A percentile compares a stretch with the other conserved stretches of the same genome.
Conservation (phyloP, 371 early-diverging fungal genomes). For the Syncephalastrum monosporum region DNA sequence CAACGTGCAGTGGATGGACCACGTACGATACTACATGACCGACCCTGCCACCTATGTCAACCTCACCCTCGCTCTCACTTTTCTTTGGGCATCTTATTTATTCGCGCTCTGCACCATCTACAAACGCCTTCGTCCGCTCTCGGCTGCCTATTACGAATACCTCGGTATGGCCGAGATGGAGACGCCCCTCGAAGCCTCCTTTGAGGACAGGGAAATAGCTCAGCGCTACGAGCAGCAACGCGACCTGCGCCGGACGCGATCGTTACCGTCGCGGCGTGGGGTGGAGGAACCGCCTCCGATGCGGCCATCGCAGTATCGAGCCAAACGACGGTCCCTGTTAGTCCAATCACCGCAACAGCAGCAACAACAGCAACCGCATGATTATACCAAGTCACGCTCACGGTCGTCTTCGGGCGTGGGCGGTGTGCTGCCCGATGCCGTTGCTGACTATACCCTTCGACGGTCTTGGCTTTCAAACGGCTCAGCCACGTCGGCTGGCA, state of each 20-base stretch:
- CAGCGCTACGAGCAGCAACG: constrained; percentile 17
- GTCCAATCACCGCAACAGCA: constrained; percentile 28
- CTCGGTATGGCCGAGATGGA: constrained; percentile 19
- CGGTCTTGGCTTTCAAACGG: constrained; percentile 24
- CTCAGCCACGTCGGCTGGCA: constrained; percentile 22
- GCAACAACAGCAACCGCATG: background rate
- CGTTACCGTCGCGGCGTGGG: constrained; percentile 12
- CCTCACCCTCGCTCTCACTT: constrained; percentile 29
- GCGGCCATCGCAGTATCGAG: constrained; percentile 46
- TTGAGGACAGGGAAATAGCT: constrained; percentile 4
- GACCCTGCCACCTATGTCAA: constrained; percentile 41
- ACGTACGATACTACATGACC: constrained; percentile 32
- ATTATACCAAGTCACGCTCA: constrained; percentile 11
- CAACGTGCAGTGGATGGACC: constrained; percentile 34
- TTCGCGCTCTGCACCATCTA: constrained; percentile 68
- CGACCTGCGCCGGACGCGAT: constrained; percentile 13
- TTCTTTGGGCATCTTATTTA: constrained; percentile 38
- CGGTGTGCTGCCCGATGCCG: constrained; percentile 19
- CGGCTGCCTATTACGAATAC: constrained; percentile 55
- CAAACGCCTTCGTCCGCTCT: constrained; percentile 75
- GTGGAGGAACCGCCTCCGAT: constrained; percentile 27
- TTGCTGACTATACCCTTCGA: background rate
- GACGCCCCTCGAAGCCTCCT: background rate
- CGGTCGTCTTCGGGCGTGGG: constrained; percentile 21
- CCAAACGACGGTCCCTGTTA: constrained; percentile 45